Percentiles rank a stretch among this genome's conserved stretches.
These are phyloP conservation scores for Saccharomycopsis schoenii DNA, from an alignment of 805 yeast species.

Conservation along the genomic window DNA sequence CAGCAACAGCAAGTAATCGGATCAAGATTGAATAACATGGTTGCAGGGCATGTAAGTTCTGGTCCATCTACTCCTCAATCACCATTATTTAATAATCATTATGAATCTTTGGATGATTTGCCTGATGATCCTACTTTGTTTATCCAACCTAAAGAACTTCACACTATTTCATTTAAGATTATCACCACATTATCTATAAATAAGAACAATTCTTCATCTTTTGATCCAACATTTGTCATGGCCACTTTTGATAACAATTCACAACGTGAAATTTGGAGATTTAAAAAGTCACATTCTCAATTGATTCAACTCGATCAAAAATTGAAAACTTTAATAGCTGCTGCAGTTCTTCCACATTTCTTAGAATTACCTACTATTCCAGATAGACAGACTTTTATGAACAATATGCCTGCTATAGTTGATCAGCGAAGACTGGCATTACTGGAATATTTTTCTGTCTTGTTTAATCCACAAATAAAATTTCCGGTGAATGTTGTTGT, in stretches of 20 bases:
- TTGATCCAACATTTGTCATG: slow-evolving; percentile 53
- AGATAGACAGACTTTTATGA: slow-evolving; percentile 45
- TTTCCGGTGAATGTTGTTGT: slow-evolving; percentile 43
- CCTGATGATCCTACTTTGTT: slow-evolving; percentile 40
- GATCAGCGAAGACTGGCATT: slow-evolving; percentile 48
- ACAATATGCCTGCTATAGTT: slow-evolving; percentile 54
- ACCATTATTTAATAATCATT: background rate
- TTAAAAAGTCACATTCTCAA: slow-evolving; percentile 53
- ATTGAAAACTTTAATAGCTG: slow-evolving; percentile 24
- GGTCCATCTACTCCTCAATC: slow-evolving; percentile 13
- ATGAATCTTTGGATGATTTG: background rate
- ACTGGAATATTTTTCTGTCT: slow-evolving; percentile 47
- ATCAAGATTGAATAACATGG: slow-evolving; percentile 1
- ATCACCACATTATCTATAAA: slow-evolving; percentile 37
- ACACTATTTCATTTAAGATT: slow-evolving; percentile 38
- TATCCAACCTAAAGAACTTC: slow-evolving; percentile 49
- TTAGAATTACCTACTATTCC: slow-evolving; percentile 57
- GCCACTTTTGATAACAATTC: slow-evolving; percentile 53
- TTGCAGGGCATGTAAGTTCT: background rate
- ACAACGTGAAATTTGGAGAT: slow-evolving; percentile 63
- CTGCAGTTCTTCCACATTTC: slow-evolving; percentile 32
- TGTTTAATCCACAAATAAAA: slow-evolving; percentile 43
- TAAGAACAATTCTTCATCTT: slow-evolving; percentile 33
- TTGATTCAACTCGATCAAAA: slow-evolving; percentile 52
- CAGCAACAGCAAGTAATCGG: background rate